Percentiles rank a stretch among this genome's conserved stretches.
Evolutionary conservation across 176 grass and related monocot species (phyloP).

Genomic region (Carex littledalei): DNA sequence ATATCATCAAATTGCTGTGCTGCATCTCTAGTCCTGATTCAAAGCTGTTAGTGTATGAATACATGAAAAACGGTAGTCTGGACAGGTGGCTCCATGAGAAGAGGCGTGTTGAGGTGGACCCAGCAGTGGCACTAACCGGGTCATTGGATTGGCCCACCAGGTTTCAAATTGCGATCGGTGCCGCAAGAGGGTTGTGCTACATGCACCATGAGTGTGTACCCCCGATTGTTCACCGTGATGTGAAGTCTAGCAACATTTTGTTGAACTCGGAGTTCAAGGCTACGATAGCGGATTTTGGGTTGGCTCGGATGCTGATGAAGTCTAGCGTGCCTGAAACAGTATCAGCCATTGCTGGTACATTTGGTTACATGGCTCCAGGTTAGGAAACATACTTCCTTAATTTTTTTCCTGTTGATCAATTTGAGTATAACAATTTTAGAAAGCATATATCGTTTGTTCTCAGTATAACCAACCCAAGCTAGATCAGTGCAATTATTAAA

Average conservation of each 20-base stretch:
- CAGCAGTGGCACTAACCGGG: background rate
- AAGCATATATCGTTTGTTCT: background rate
- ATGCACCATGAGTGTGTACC: constrained; percentile 75
- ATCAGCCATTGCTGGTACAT: constrained; percentile 61
- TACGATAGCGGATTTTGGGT: constrained; percentile 71
- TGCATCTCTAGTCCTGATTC: constrained; percentile 49
- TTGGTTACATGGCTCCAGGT: constrained; percentile 96
- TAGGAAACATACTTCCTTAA: background rate
- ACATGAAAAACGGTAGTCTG: constrained; percentile 72
- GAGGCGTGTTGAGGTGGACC: constrained; percentile 4
- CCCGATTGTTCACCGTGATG: constrained; percentile 72
- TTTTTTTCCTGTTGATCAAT: background rate
- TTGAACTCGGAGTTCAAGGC: constrained; percentile 57
- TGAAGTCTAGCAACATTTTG: constrained; percentile 88
- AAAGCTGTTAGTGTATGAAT: constrained; percentile 89
- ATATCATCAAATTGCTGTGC: constrained; percentile 77
- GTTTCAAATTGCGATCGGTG: constrained; percentile 52
- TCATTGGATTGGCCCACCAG: constrained; percentile 56
- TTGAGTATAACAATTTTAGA: background rate
- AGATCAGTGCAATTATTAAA: background rate
- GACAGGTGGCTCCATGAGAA: constrained; percentile 63
- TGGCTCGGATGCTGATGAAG: constrained; percentile 62
- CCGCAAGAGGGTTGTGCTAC: constrained; percentile 60
- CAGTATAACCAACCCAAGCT: background rate
- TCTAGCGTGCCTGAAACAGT: constrained; percentile 37